A percentile compares a stretch with the other conserved stretches of the same genome.
phyloP scores from a whole-genome alignment of 73 alveolate species.

The Chromera velia region DNA sequence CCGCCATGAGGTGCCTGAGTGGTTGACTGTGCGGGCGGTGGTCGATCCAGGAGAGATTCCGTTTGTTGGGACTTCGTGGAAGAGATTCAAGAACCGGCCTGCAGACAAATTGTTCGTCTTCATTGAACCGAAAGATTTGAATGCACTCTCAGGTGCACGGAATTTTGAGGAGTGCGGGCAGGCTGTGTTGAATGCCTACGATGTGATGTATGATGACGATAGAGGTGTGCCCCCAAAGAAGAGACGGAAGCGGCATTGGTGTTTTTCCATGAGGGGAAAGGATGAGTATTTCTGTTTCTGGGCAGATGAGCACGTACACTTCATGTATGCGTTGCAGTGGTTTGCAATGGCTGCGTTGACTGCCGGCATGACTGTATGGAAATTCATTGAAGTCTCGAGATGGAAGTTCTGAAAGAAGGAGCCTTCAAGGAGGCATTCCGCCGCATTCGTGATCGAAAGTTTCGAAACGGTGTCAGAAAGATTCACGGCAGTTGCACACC shows the following conservation, averaged over 20 bases:
- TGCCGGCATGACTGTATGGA: conserved; percentile 24
- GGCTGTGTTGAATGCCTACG: neutral
- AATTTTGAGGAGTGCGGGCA: conserved; percentile 41
- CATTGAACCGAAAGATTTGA: conserved; percentile 24
- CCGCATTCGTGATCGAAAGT: too few species aligned
- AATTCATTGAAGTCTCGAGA: conserved; percentile 37
- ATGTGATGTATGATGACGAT: neutral
- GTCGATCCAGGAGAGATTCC: conserved; percentile 40
- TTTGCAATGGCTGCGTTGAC: neutral
- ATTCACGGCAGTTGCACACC: too few species aligned
- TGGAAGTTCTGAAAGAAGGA: too few species aligned
- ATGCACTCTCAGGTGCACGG: conserved; percentile 33
- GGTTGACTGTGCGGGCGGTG: conserved; percentile 42
- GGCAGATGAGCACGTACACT: conserved; percentile 44
- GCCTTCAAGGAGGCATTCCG: too few species aligned
- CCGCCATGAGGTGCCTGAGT: conserved; percentile 6
- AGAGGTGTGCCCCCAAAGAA: too few species aligned
- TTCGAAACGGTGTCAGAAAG: too few species aligned
- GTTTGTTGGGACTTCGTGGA: too few species aligned
- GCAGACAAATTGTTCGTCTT: conserved; percentile 25
- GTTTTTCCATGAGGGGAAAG: neutral
- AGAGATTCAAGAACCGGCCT: conserved; percentile 40
- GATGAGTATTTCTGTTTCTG: conserved; percentile 28
- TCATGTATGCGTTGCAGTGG: conserved; percentile 46
- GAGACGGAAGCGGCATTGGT: too few species aligned